These are phyloP conservation scores for Spiraea crenata DNA, from an alignment of 331 rosid genomes.

Conservation along the genomic window DNA sequence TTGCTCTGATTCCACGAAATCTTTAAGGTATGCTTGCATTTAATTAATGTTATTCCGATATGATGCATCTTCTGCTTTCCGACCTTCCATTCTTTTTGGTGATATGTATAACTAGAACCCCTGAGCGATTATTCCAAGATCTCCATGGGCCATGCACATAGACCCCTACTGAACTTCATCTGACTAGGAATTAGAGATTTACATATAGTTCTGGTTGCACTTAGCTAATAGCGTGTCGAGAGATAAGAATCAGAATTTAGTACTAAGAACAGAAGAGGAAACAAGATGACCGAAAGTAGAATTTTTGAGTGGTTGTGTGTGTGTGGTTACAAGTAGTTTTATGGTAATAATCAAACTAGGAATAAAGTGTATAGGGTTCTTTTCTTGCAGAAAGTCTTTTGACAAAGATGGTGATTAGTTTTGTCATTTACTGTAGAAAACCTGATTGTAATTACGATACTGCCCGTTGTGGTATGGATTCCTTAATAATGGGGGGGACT, in stretches of 20 bases:
- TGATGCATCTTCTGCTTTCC: conserved; percentile 32
- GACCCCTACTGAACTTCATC: conserved; percentile 14
- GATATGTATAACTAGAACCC: conserved; percentile 10
- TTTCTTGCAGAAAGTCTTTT: conserved; percentile 41
- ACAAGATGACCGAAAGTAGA: conserved; percentile 36
- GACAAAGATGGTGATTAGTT: conserved; percentile 46
- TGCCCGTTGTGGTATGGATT: conserved; percentile 15
- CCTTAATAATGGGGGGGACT: conserved; percentile 15
- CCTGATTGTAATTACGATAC: conserved; percentile 29
- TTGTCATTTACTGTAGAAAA: conserved; percentile 39
- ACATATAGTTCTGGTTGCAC: conserved; percentile 1
- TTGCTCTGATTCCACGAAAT: not conserved
- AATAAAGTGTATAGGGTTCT: conserved; percentile 51
- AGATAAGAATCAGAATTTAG: conserved; percentile 34
- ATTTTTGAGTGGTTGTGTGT: conserved; percentile 17
- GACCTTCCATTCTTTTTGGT: conserved; percentile 23
- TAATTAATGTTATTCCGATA: conserved; percentile 3
- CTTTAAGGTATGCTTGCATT: not conserved
- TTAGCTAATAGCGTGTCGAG: conserved; percentile 15
- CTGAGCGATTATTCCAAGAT: conserved; percentile 30
- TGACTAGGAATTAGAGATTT: conserved; percentile 4
- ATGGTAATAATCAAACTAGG: conserved; percentile 39
- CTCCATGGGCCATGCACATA: conserved; percentile 29
- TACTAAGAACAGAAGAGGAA: conserved; percentile 6
- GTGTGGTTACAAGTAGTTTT: conserved; percentile 27